phyloP scores from a whole-genome alignment of 2,329 filamentous ascomycete genomes.

The Exophiala mesophila region DNA sequence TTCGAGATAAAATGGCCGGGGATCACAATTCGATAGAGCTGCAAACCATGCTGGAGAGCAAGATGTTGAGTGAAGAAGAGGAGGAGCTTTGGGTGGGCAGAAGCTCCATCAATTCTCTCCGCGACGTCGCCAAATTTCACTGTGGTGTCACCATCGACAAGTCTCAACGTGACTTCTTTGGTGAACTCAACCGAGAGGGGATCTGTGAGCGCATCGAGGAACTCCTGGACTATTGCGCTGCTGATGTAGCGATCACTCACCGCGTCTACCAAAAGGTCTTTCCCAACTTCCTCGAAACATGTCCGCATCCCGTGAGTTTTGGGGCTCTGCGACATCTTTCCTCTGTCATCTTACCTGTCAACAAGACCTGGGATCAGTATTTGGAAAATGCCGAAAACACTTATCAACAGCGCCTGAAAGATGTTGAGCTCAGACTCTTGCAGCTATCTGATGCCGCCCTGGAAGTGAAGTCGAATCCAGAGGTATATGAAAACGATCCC shows the following conservation, averaged over 20 bases:
- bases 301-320: slow-evolving; percentile 96
- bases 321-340: slow-evolving; percentile 89
- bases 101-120: slow-evolving; percentile 89
- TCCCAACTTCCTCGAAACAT: slow-evolving; percentile 79
- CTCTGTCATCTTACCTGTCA: slow-evolving; percentile 83
- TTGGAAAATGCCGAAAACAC: slow-evolving; percentile 77
- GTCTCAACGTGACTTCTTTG: slow-evolving; percentile 77
- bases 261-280: slow-evolving; percentile 92
- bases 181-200: slow-evolving; percentile 68
- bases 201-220: slow-evolving; percentile 70
- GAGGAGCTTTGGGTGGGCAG: slow-evolving; percentile 93
- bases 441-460: slow-evolving; percentile 72
- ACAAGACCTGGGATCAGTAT: slow-evolving; percentile 83
- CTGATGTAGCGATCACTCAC: slow-evolving; percentile 89
- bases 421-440: slow-evolving; percentile 70
- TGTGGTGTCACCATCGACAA: slow-evolving; percentile 91
- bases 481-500: slow-evolving; percentile 71
- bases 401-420: slow-evolving; percentile 70
- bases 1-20: slow-evolving; percentile 71
- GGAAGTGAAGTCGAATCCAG: slow-evolving; percentile 62
- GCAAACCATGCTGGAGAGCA: slow-evolving; percentile 63
- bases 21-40: slow-evolving; percentile 68
- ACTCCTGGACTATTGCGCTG: slow-evolving; percentile 88
- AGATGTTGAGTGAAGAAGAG: slow-evolving; percentile 69
- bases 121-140: slow-evolving; percentile 95